Evolutionary conservation across 176 grass and related monocot species (phyloP).

Genomic region (Eleusine indica): DNA sequence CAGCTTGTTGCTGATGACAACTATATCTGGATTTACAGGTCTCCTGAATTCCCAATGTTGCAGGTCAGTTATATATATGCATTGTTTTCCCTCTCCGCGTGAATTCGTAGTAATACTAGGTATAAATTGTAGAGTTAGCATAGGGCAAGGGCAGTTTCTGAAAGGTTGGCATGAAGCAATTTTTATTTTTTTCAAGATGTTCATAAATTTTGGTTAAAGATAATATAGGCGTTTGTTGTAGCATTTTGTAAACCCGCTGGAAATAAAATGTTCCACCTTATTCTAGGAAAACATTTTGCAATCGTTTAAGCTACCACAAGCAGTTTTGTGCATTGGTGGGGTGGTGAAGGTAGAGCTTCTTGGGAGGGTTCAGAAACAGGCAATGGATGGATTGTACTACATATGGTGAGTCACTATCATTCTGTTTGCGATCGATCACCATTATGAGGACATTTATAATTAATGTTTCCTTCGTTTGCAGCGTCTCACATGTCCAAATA

Average conservation of each 20-base stretch:
- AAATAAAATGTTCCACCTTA: slow-evolving; percentile 33
- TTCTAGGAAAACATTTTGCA: slow-evolving; percentile 69
- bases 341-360: slow-evolving; percentile 72
- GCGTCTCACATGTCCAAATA: slow-evolving; percentile 56
- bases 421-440: background rate
- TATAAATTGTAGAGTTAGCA: background rate
- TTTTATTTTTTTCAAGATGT: background rate
- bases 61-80: slow-evolving; percentile 42
- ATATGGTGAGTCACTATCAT: slow-evolving; percentile 59
- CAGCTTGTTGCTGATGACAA: slow-evolving; percentile 34
- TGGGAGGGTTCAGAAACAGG: slow-evolving; percentile 73
- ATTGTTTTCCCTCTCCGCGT: background rate
- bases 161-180: background rate
- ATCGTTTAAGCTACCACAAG: slow-evolving; percentile 64
- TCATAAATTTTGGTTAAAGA: background rate
- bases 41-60: slow-evolving; percentile 72
- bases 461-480: slow-evolving; percentile 13
- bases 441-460: slow-evolving; percentile 5
- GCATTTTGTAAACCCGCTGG: background rate
- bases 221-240: background rate
- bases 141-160: background rate
- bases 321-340: slow-evolving; percentile 78
- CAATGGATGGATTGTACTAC: slow-evolving; percentile 66
- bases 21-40: slow-evolving; percentile 67
- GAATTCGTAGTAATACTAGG: background rate